Evolutionary conservation across 1,139 yeast genomes (phyloP), one percentile per base, ranked within the genome.

Genomic region (Candida sanyaensis): DNA sequence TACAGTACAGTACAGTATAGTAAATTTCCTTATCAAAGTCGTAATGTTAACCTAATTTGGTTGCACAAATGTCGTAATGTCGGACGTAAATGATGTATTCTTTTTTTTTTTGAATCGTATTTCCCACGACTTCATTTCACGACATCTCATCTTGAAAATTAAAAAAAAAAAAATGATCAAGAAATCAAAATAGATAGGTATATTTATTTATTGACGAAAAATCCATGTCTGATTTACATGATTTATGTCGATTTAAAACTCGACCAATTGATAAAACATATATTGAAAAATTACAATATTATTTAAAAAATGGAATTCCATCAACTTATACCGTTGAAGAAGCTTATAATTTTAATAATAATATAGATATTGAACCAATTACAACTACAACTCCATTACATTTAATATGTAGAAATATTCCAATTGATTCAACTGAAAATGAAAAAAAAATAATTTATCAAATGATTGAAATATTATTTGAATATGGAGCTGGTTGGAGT

Each of bases 401-500:
- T 64, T 65, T 84, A 44, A 73, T 91, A 17, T 75, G 81, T 51
- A 73, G 76, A 38, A 66, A 74, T 49, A 56, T 84, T 9, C 89
- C 91, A 0, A 27, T 38, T 5, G 81, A 80, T 56, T 52, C 66
- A 6, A 55, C 66, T 0, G 58, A 58, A 0, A 77, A 68, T 0
- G 91, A 87, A 58, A 53, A 69, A 28, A 60, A 58, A 1, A 73
- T 81, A 1, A 80, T 87, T 0, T 55, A 66, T 32, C 63, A 69
- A 21, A 75, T 91, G 82, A 83, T 89, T 49, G 81, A 81, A 33
- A 75, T 71, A 11, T 66, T 92, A 49, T 84, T 92, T 57, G 84
- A 88, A 59, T 86, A 84, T 63, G 98, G 98, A 11, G 97, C 96
- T 0, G 96, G 96, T 7, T 92, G 97, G 97, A 84, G 84, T 59